Evolutionary conservation across 129 eudicot genomes (phyloP), one percentile per base, ranked within the genome.

Genomic region (Artemisia annua): DNA sequence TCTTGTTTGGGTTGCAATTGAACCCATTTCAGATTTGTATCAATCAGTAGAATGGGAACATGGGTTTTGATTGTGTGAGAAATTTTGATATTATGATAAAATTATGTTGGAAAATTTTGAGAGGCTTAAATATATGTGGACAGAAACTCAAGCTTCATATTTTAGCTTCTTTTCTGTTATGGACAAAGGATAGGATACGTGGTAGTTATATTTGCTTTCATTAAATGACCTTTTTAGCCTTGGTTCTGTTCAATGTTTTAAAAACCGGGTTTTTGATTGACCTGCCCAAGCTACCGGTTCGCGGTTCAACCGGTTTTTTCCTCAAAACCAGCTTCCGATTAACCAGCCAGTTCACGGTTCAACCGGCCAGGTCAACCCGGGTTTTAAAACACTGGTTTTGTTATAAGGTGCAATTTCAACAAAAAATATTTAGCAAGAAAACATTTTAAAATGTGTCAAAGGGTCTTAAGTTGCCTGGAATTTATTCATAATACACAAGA

Each of bases 1-100:
- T 71, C 73, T 71, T 78, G 78, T 71, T 71, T 64, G 78, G 56
- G 82, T 78, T 48, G 78, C 78, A 17, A 78, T 64, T 71, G 82
- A 66, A 32, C 78, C 77, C 82, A 78, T 78, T n/a, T 3, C 17
- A n/a, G 11, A 15, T 16, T n/a, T 39, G 46, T 7, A 39, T 39
- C 46, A 39, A 39, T 39, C 46, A 39, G 46, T 39, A 39, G 7
- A 39, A 6, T 39, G 46, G 46, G 10, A 39, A 39, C 46, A 20
- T 58, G 63, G 26, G 13, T 20, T 10, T 58, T 24, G 63, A 58
- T 20, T 7, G 26, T 18, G 15, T 3, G 63, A 58, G n/a, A 58
- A 20, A 20, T 58, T 58, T 58, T 20, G 30, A 11, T 58, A 3
- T 12, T 14, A 18, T 56, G 62, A 1, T 0, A 13, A 24, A 12